These are phyloP conservation scores for Fraxinus americana DNA, from an alignment of 257 asterid genomes.

Conservation along the genomic window DNA sequence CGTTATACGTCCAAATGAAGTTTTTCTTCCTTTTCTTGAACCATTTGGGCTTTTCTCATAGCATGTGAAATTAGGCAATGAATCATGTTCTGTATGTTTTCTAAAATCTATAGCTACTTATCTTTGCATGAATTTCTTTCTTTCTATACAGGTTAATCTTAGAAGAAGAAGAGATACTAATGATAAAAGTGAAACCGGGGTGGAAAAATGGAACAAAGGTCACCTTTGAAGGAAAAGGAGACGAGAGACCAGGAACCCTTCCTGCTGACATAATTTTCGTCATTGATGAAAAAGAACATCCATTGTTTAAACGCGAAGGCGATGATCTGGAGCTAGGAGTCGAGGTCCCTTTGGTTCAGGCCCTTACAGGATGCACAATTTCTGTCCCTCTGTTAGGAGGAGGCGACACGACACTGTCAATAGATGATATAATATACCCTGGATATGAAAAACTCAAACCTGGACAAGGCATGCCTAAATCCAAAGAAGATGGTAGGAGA, in stretches of 20 bases:
- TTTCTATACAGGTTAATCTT: conserved; percentile 52
- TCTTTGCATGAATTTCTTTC: neutral
- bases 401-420: conserved; percentile 47
- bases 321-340: conserved; percentile 82
- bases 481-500: conserved; percentile 46
- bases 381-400: conserved; percentile 80
- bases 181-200: conserved; percentile 79
- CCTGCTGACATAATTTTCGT: conserved; percentile 82
- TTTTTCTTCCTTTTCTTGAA: neutral
- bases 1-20: neutral
- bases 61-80: too few relatives aligned
- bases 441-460: conserved; percentile 71
- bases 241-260: conserved; percentile 72
- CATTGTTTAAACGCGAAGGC: conserved; percentile 63
- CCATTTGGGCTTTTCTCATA: too few relatives aligned
- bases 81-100: too few relatives aligned
- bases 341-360: conserved; percentile 82
- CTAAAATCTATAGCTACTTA: too few relatives aligned
- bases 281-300: conserved; percentile 79
- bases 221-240: conserved; percentile 93
- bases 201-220: conserved; percentile 93
- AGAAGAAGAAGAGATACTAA: conserved; percentile 75
- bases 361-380: conserved; percentile 78
- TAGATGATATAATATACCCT: conserved; percentile 71
- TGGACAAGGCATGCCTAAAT: conserved; percentile 84